Evolutionary conservation across 345 rosid genomes (phyloP).

Genomic region (Populus tremula): DNA sequence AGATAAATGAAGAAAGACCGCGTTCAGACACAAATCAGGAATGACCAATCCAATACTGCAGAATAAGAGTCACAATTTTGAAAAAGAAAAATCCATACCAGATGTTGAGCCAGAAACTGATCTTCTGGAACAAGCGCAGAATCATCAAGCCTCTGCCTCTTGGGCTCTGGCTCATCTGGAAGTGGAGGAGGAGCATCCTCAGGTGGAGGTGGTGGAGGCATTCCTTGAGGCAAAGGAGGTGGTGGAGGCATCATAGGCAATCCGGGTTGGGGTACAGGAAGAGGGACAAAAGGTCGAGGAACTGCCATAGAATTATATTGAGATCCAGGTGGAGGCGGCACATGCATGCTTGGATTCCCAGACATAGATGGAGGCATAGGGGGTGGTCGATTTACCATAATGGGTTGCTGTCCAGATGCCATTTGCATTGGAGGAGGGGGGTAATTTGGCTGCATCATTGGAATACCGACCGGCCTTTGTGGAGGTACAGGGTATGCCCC

Average conservation of each 20-base stretch:
- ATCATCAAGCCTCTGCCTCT: constrained; percentile 88
- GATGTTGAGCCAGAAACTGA: constrained; percentile 73
- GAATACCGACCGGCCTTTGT: constrained; percentile 62
- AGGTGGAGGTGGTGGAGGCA: constrained; percentile 70
- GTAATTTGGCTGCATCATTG: constrained; percentile 55
- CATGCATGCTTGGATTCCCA: constrained; percentile 37
- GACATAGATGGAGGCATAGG: constrained; percentile 49
- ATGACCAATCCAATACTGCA: neutral
- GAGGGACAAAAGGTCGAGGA: constrained; percentile 47
- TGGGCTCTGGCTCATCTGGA: constrained; percentile 94
- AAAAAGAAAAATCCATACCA: constrained; percentile 33
- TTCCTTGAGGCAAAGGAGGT: constrained; percentile 53
- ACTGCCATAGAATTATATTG: constrained; percentile 55
- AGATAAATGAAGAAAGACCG: neutral
- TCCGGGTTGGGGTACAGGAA: constrained; percentile 33
- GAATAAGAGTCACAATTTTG: neutral
- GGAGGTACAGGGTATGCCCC: constrained; percentile 48
- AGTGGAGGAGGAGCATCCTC: constrained; percentile 94
- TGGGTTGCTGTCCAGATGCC: constrained; percentile 53
- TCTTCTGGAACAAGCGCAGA: constrained; percentile 70
- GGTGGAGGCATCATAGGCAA: constrained; percentile 57
- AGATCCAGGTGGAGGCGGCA: constrained; percentile 83
- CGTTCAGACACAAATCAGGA: neutral
- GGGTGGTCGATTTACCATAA: constrained; percentile 60
- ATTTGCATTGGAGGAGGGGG: constrained; percentile 65